Evolutionary conservation across 371 early-diverging fungal species (phyloP).

Genomic region (Mortierella sp.): DNA sequence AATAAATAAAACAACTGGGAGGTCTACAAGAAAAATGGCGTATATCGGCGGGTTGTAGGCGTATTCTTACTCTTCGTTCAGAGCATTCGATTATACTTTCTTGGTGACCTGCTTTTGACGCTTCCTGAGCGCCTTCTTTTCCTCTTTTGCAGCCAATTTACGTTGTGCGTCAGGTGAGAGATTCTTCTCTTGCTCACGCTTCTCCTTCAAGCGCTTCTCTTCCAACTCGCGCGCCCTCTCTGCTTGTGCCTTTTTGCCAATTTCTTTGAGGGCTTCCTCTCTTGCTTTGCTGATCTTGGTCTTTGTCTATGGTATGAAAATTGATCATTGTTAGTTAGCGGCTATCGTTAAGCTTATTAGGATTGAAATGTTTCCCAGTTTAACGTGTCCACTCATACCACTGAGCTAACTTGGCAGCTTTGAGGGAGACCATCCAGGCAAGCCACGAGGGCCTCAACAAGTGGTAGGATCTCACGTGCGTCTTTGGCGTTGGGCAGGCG

Average conservation of each 20-base stretch:
- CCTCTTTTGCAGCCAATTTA: conserved; percentile 54
- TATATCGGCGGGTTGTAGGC: background rate
- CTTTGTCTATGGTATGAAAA: conserved; percentile 26
- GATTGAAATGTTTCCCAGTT: background rate
- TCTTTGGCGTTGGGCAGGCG: conserved; percentile 33
- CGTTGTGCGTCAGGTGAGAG: conserved; percentile 50
- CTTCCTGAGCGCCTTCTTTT: conserved; percentile 49
- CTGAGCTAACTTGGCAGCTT: conserved; percentile 42
- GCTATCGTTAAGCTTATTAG: background rate
- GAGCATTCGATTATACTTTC: conserved; percentile 14
- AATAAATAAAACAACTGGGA: background rate
- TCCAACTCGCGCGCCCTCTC: conserved; percentile 40
- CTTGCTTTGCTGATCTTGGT: conserved; percentile 42
- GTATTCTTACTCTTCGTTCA: background rate
- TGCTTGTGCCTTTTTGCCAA: conserved; percentile 39
- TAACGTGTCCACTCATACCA: conserved; percentile 25
- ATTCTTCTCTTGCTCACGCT: conserved; percentile 46
- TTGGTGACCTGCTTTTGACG: conserved; percentile 41
- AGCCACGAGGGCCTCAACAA: conserved; percentile 44
- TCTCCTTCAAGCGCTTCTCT: conserved; percentile 44
- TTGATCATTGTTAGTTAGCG: background rate
- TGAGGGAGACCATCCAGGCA: conserved; percentile 52
- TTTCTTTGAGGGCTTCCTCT: conserved; percentile 41
- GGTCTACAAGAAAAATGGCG: background rate
- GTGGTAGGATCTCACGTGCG: conserved; percentile 38